A percentile compares a stretch with the other conserved stretches of the same genome.
Evolutionary conservation across 2,329 filamentous ascomycete genomes (phyloP).

Genomic region (Orbilia javanica): DNA sequence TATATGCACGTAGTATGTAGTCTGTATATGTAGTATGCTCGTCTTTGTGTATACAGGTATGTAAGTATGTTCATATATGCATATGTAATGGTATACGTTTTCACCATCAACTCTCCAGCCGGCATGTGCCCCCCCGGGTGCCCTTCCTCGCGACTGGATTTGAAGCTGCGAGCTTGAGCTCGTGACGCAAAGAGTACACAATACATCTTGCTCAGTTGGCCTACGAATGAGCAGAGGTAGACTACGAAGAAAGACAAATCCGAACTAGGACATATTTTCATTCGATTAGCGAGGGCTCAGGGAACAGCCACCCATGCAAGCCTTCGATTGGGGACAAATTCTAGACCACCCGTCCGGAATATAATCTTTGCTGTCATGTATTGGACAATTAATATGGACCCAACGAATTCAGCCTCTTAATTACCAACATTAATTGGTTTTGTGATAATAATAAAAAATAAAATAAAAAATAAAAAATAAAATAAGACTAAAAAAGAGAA

Average conservation of each 20-base stretch:
- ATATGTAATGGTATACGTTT: no score
- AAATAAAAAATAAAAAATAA: no score
- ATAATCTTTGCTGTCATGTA: neutral
- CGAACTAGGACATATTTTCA: neutral
- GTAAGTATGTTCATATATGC: no score
- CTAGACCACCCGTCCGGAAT: slow-evolving; percentile 11
- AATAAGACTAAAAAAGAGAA: no score
- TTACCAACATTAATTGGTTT: no score
- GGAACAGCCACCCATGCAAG: slow-evolving; percentile 21
- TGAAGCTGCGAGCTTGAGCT: neutral
- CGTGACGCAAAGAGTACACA: neutral
- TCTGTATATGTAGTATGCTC: no score
- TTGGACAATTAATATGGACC: neutral
- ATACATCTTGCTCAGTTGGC: neutral
- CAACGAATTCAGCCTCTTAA: no score
- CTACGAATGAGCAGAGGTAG: neutral
- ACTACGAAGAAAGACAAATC: neutral
- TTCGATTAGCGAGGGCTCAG: slow-evolving; percentile 28
- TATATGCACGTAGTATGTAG: no score
- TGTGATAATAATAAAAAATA: no score
- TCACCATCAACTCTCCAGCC: neutral
- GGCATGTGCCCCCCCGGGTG: slow-evolving; percentile 12
- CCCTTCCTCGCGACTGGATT: neutral
- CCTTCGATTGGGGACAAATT: slow-evolving; percentile 13
- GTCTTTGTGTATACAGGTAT: no score